Evolutionary conservation across 805 yeast species (phyloP).

Genomic region (Diddensiella santjacobensis): DNA sequence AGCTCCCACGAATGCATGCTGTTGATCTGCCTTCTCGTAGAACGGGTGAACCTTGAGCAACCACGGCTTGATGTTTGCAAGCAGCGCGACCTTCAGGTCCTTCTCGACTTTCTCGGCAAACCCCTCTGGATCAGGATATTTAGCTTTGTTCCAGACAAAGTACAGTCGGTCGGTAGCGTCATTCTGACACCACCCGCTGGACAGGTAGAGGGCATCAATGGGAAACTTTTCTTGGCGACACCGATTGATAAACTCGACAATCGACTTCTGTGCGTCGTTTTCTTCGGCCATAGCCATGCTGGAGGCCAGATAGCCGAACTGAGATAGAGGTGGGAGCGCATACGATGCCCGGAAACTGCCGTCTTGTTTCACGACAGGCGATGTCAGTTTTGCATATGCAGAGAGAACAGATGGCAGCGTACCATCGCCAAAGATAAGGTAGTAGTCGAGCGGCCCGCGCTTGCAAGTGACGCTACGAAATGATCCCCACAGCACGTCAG

Average conservation of each 20-base stretch:
- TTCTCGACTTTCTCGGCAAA: slow-evolving; percentile 12
- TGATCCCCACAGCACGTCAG: slow-evolving; percentile 14
- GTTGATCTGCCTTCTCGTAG: slow-evolving; percentile 10
- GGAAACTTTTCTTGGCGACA: slow-evolving; percentile 9
- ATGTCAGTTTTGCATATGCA: slow-evolving; percentile 6
- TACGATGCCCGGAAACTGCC: not conserved
- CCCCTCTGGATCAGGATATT: slow-evolving; percentile 11
- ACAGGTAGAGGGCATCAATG: slow-evolving; percentile 14
- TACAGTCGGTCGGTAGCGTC: slow-evolving; percentile 7
- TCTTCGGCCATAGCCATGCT: slow-evolving; percentile 14
- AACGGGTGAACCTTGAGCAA: slow-evolving; percentile 6
- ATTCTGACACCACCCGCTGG: slow-evolving; percentile 15
- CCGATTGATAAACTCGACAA: slow-evolving; percentile 5
- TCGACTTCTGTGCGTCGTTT: slow-evolving; percentile 10
- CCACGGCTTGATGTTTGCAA: slow-evolving; percentile 16
- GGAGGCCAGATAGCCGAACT: slow-evolving; percentile 15
- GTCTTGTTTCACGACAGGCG: slow-evolving; percentile 4
- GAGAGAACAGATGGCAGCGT: slow-evolving; percentile 7
- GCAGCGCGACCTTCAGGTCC: slow-evolving; percentile 10
- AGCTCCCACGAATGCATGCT: slow-evolving; percentile 10
- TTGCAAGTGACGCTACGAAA: slow-evolving; percentile 10
- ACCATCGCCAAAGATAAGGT: slow-evolving; percentile 13
- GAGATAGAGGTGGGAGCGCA: slow-evolving; percentile 13
- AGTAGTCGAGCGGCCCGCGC: slow-evolving; percentile 12
- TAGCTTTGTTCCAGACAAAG: slow-evolving; percentile 9